These are phyloP conservation scores for Suhomyces canberraensis DNA, from an alignment of 805 yeast species.

Conservation along the genomic window DNA sequence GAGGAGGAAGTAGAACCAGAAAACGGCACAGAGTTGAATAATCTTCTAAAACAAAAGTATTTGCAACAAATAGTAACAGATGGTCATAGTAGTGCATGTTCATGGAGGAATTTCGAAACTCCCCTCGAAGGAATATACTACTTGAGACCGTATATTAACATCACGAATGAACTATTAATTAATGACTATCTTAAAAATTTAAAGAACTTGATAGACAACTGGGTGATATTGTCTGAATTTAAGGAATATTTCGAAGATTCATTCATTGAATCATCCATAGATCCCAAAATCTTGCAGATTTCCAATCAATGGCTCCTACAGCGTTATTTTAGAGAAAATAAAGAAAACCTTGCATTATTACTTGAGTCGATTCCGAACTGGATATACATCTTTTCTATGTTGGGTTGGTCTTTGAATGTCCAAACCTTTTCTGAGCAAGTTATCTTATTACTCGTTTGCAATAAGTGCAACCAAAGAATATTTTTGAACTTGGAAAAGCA, in stretches of 20 bases:
- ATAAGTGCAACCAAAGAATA: conserved; percentile 35
- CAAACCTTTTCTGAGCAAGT: conserved; percentile 26
- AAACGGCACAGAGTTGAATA: conserved; percentile 35
- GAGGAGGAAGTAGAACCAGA: conserved; percentile 6
- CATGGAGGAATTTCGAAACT: conserved; percentile 36
- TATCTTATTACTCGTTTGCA: conserved; percentile 32
- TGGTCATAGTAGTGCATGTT: conserved; percentile 32
- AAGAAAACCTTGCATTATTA: conserved; percentile 29
- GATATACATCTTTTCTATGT: conserved; percentile 33
- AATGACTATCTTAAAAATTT: conserved; percentile 26
- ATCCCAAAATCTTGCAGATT: conserved; percentile 15
- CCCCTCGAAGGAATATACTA: conserved; percentile 35
- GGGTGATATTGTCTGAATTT: conserved; percentile 13
- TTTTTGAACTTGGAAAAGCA: conserved; percentile 20
- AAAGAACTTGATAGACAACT: conserved; percentile 26
- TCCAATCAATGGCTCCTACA: conserved; percentile 33
- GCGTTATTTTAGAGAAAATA: conserved; percentile 30
- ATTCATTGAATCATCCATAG: conserved; percentile 2
- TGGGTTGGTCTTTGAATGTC: conserved; percentile 37
- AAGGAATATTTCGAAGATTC: conserved; percentile 5
- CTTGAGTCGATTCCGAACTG: conserved; percentile 28
- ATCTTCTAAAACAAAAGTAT: conserved; percentile 18
- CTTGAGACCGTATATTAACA: conserved; percentile 27
- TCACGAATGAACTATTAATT: conserved; percentile 28
- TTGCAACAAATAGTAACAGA: conserved; percentile 17